Percentiles rank a stretch among this genome's conserved stretches.
Evolutionary conservation across 1,139 yeast species (phyloP).

Genomic region (Dujonia santamariae): DNA sequence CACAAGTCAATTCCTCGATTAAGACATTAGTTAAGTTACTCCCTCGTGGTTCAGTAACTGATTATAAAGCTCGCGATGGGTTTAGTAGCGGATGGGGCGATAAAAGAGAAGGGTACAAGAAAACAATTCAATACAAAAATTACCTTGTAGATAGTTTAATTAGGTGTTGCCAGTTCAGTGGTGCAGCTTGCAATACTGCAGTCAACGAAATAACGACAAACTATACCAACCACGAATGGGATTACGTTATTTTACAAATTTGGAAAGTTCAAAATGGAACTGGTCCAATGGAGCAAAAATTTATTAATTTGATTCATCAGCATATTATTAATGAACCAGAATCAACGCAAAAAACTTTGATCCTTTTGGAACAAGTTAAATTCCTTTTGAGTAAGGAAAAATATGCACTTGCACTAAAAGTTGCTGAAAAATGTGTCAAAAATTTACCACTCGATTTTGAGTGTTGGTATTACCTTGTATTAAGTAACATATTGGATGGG

Average conservation of each 20-base stretch:
- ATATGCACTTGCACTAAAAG: slow-evolving; percentile 24
- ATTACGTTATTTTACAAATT: slow-evolving; percentile 27
- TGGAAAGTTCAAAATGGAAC: slow-evolving; percentile 24
- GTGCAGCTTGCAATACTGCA: slow-evolving; percentile 4
- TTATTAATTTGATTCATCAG: slow-evolving; percentile 24
- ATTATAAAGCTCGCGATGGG: slow-evolving; percentile 24
- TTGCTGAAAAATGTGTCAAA: slow-evolving; percentile 30
- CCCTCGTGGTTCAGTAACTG: slow-evolving; percentile 27
- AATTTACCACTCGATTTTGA: slow-evolving; percentile 43
- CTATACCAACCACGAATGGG: slow-evolving; percentile 21
- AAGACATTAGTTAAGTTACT: slow-evolving; percentile 21
- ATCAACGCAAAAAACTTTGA: slow-evolving; percentile 34
- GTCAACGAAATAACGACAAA: slow-evolving; percentile 2
- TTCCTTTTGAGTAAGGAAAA: slow-evolving; percentile 30
- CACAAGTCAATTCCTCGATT: slow-evolving; percentile 16
- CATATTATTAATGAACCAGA: slow-evolving; percentile 15
- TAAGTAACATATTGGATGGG: slow-evolving; percentile 31
- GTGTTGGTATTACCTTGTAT: slow-evolving; percentile 35
- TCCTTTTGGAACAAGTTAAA: slow-evolving; percentile 38
- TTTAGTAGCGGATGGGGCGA: slow-evolving; percentile 29
- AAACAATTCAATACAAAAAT: slow-evolving; percentile 34
- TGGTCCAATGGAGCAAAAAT: slow-evolving; percentile 25
- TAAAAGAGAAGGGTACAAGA: slow-evolving; percentile 18
- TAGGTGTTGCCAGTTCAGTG: slow-evolving; percentile 20
- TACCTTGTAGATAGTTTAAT: slow-evolving; percentile 30